Conservation (phyloP, 345 rosid species). For the Carallia pectinifolia region DNA sequence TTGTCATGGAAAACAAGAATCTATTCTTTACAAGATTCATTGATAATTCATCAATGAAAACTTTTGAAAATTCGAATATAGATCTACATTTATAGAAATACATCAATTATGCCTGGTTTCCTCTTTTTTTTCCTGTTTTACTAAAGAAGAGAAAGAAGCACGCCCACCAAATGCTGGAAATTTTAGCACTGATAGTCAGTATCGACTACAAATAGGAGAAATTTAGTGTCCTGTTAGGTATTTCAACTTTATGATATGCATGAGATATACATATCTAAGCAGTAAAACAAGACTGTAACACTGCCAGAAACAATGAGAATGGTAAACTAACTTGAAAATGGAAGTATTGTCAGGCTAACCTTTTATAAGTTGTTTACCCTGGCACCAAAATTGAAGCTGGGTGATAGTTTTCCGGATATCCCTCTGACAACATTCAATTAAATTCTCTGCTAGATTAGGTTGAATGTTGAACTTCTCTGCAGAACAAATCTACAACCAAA, state of each 20-base stretch:
- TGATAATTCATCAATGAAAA: neutral
- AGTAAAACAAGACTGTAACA: neutral
- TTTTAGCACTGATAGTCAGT: neutral
- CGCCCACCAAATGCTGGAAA: neutral
- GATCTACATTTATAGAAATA: neutral
- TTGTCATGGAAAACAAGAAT: neutral
- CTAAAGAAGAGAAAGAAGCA: too few relatives aligned
- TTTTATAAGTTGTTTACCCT: slow-evolving; percentile 50
- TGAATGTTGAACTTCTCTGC: slow-evolving; percentile 57
- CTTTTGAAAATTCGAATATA: neutral
- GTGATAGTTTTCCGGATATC: slow-evolving; percentile 78
- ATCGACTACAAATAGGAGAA: neutral
- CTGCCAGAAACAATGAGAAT: neutral
- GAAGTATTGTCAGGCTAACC: slow-evolving; percentile 37
- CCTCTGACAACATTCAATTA: slow-evolving; percentile 50
- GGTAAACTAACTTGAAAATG: neutral
- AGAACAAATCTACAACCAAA: slow-evolving; percentile 57
- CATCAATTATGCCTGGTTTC: too few relatives aligned
- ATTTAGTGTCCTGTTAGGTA: neutral
- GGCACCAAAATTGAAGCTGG: slow-evolving; percentile 94
- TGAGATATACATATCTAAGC: neutral
- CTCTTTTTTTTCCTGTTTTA: too few relatives aligned
- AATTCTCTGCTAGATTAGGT: slow-evolving; percentile 51
- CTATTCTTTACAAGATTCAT: neutral
- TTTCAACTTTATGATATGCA: neutral